Evolutionary conservation across 2,329 filamentous ascomycete genomes (phyloP), one percentile per base, ranked within the genome.

Genomic region (Colletotrichum lentis): DNA sequence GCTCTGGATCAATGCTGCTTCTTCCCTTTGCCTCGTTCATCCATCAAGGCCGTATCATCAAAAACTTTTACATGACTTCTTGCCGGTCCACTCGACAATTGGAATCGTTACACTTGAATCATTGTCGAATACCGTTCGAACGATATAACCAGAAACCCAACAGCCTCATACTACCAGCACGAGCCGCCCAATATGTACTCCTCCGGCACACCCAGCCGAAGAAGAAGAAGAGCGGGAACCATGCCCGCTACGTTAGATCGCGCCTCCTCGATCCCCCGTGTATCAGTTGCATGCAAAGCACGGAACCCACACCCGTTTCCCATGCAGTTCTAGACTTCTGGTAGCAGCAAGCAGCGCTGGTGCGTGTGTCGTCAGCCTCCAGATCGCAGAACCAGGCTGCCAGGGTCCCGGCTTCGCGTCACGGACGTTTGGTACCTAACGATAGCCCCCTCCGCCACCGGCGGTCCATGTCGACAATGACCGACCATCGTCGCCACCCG

Each of bases 251-350:
- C 65, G 65, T 68, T 68, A 43, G 65, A 59, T 50, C 53, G 39
- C 60, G 53, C 31, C 24, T 18, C 63, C 44, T 62, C 60, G 60
- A 60, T 53, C 44, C 37, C 50, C 50, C 50, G 59, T 47, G 64
- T 59, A 59, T 68, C 65, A 64, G 61, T 54, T 60, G 49, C 54
- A 68, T 68, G 54, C 53, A 62, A 49, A 62, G 63, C 63, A 60
- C 57, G 14, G 46, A 31, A 53, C 57, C 41, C 39, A 27, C 54
- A 47, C 22, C 35, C 31, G 31, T 35, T 35, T 35, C 53, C 31
- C 27, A 39, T 11, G 41, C 52, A 49, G 46, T 35, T 35, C 31
- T 35, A 10, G 7, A 49, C 39, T 35, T 35, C 31, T 35, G 3
- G 7, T 56, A 27, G 59, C 39, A 47, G 39, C 56, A 39, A 18